These are phyloP conservation scores for Sugiyamaella sp. DNA, from an alignment of 1,139 yeast genomes.

Conservation along the genomic window DNA sequence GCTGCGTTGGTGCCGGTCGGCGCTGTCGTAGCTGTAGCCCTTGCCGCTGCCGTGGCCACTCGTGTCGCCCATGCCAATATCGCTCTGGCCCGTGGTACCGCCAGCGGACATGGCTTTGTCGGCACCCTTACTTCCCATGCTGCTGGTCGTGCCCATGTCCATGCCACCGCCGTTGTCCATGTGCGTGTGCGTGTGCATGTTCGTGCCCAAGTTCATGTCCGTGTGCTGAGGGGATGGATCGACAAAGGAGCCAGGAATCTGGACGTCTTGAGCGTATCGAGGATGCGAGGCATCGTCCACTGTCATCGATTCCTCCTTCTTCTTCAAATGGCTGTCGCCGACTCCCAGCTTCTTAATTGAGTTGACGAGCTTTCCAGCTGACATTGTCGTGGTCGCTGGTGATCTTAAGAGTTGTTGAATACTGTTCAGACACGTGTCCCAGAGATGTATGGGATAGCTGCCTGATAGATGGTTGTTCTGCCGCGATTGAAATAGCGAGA, in stretches of 20 bases:
- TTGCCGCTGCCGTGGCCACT: background rate
- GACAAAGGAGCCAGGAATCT: conserved; percentile 20
- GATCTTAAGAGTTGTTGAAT: background rate
- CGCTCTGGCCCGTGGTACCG: background rate
- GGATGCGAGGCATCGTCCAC: conserved; percentile 13
- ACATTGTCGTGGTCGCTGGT: background rate
- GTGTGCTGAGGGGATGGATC: conserved; percentile 2
- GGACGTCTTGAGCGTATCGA: conserved; percentile 15
- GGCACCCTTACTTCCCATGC: background rate
- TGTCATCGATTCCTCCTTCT: background rate
- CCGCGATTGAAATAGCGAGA: too few species aligned
- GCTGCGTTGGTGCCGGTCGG: background rate
- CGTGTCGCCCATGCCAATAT: background rate
- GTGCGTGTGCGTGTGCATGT: background rate
- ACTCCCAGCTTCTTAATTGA: background rate
- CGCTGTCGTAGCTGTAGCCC: background rate
- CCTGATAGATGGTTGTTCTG: too few species aligned
- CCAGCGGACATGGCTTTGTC: too few species aligned
- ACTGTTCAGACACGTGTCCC: background rate
- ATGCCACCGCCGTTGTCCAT: background rate
- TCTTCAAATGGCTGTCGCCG: background rate
- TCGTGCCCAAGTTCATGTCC: background rate
- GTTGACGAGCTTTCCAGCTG: background rate
- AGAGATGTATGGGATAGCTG: background rate
- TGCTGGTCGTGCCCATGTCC: background rate